Evolutionary conservation across 495 filamentous ascomycete species (phyloP).

Genomic region (Chaetomium fimeti): DNA sequence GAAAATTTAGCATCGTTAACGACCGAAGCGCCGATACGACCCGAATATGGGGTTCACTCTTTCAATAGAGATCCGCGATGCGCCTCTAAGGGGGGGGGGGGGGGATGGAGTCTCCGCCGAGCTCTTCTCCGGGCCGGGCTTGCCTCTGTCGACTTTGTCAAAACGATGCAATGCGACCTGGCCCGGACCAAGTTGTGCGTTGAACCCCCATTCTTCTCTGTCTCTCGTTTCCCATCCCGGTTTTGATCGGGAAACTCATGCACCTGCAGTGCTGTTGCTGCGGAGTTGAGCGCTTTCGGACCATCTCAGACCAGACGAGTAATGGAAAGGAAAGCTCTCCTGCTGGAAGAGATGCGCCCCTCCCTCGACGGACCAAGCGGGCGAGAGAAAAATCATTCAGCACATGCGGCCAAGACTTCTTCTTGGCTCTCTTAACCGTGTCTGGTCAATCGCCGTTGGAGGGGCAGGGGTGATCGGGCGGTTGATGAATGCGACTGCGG

Average conservation of each 20-base stretch:
- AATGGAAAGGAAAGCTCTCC: not conserved
- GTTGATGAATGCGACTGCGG: slow-evolving; percentile 22
- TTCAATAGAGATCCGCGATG: not conserved
- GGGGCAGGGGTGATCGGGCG: not conserved
- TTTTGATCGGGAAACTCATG: not conserved
- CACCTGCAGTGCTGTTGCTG: not conserved
- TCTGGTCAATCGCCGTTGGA: not conserved
- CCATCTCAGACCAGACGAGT: not conserved
- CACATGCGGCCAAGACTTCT: slow-evolving; percentile 9
- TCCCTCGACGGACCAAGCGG: slow-evolving; percentile 5
- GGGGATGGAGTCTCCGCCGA: slow-evolving; percentile 3
- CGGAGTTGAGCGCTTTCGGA: not conserved
- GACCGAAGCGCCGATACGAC: slow-evolving; percentile 15
- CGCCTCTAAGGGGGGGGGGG: slow-evolving; percentile 4
- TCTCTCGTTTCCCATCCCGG: not conserved
- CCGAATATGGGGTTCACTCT: not conserved
- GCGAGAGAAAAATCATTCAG: slow-evolving; percentile 10
- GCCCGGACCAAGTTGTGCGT: not conserved
- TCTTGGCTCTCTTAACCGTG: not conserved
- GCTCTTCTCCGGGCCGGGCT: slow-evolving; percentile 9
- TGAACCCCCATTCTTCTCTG: not conserved
- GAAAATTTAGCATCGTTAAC: not conserved
- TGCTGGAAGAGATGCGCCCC: not conserved
- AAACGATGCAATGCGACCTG: slow-evolving; percentile 9
- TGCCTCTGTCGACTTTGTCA: not conserved